Evolutionary conservation across 2,329 filamentous ascomycete species (phyloP), one percentile per base, ranked within the genome.

Genomic region (Cercospora beticola): DNA sequence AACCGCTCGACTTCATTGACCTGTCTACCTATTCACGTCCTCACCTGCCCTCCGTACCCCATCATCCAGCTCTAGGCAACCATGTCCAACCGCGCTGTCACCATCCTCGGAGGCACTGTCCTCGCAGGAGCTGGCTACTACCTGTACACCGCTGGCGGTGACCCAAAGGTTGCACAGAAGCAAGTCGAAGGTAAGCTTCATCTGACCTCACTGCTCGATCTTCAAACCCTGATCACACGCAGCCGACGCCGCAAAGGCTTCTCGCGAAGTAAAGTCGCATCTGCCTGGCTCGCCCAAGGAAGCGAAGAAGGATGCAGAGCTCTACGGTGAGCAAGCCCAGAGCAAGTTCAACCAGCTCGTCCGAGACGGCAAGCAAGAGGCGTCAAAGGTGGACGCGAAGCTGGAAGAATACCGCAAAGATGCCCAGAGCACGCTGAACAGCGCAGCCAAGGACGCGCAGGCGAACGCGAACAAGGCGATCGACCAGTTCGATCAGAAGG

Each of bases 121-220:
- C 90, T 86, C 33, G 88, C 70, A 16, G 90, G 89, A 72, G 83
- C 89, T 68, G 93, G 91, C 54, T 98, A 97, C 86, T 98, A 98
- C 84, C 87, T 98, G 71, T 99, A 97, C 85, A 86, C 83, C 62
- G 91, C 94, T 16, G 94, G 94, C 70, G 94, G 94, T 67, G 87
- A 89, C 79, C 86, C 92, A 62, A 92, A 91, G 81, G 88, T 87
- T 61, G 94, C 94, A n/a, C 88, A 93, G 86, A 92, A 94, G 85
- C 86, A 95, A 80, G 86, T 92, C 74, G 92, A 97, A 84, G 87
- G 94, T 97, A 83, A 57, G 89, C 83, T 49, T 36, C 16, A 23
- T n/a, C n/a, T 64, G 40, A 9, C 18, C 40, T 21, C 33, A 31
- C 26, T 57, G 30, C 12, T 46, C 7, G 16, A 61, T 18, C 54